Evolutionary conservation across 192 early-diverging fungal species (phyloP), one percentile per base, ranked within the genome.

Genomic region (Lobulomyces angularis): DNA sequence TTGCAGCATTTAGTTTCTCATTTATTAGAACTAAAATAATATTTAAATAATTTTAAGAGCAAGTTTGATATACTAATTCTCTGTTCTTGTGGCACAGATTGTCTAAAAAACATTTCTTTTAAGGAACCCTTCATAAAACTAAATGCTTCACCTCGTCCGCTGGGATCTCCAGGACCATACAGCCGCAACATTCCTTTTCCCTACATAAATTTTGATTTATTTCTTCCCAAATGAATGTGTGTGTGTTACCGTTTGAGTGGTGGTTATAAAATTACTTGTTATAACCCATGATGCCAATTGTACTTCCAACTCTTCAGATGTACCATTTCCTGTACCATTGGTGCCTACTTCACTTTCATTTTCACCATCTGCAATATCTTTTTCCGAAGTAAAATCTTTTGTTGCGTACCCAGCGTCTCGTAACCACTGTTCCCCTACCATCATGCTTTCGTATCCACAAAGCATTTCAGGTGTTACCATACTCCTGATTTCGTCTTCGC

Each of bases 121-220:
- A 95, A 95, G 9, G 83, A 86, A 17, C 86, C 84, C 21, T 90
- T 78, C 47, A 98, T 86, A 59, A 92, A 98, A 68, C 91, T 96
- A 50, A 98, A 95, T 6, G 89, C 94, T 49, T 96, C 91, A 34
- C 88, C 90, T 31, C 72, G 59, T 8, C 90, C 94, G 0, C 91
- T 91, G 4, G 94, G 94, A 61, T 98, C 94, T 38, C 90, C 94
- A n/a, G 82, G 81, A 14, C 94, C 94, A 50, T 85, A 83, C 7
- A 98, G 71, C 63, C 92, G 81, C 35, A 95, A 62, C 88, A 91
- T 89, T 8, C 86, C 87, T 55, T 98, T 98, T 33, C 84, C 84
- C 55, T 72, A 29, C 16, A 17, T 18, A 31, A 18, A n/a, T 8
- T 9, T 31, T 17, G 33, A 39, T 25, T 26, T 43, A 32, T 23